Conservation (phyloP, 768 basidiomycete genomes). For the Suillus subaureus region DNA sequence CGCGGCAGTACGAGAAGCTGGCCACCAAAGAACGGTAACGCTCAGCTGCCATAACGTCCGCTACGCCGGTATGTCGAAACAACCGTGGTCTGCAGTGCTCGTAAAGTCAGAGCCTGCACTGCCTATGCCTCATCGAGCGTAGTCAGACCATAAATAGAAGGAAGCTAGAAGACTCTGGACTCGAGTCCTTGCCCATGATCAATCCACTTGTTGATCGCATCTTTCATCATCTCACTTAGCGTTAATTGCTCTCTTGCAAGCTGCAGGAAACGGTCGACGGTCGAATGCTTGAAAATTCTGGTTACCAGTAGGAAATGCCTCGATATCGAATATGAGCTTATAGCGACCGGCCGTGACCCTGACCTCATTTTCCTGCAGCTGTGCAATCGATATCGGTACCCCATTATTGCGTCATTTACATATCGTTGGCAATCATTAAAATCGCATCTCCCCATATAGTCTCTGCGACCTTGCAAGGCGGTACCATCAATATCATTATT, state of each 20-base stretch:
- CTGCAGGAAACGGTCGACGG: neutral
- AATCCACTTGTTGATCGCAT: neutral
- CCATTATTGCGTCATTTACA: neutral
- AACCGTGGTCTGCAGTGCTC: neutral
- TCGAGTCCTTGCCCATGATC: neutral
- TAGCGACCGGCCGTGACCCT: neutral
- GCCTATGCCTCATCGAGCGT: neutral
- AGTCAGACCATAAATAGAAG: too few relatives aligned
- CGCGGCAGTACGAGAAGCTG: neutral
- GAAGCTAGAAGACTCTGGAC: too few relatives aligned
- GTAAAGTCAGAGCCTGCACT: neutral
- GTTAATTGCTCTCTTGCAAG: neutral
- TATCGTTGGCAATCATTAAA: neutral
- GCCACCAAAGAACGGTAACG: neutral
- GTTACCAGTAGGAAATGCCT: neutral
- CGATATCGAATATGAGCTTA: neutral
- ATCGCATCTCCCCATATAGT: neutral
- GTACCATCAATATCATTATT: neutral
- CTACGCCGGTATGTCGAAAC: neutral
- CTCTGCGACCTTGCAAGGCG: neutral
- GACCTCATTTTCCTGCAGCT: neutral
- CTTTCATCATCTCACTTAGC: neutral
- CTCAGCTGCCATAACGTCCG: neutral
- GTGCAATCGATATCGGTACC: neutral
- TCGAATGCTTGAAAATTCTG: neutral